Evolutionary conservation across 768 basidiomycete species (phyloP), one percentile per base, ranked within the genome.

Genomic region (Podaxis mareebaensis): DNA sequence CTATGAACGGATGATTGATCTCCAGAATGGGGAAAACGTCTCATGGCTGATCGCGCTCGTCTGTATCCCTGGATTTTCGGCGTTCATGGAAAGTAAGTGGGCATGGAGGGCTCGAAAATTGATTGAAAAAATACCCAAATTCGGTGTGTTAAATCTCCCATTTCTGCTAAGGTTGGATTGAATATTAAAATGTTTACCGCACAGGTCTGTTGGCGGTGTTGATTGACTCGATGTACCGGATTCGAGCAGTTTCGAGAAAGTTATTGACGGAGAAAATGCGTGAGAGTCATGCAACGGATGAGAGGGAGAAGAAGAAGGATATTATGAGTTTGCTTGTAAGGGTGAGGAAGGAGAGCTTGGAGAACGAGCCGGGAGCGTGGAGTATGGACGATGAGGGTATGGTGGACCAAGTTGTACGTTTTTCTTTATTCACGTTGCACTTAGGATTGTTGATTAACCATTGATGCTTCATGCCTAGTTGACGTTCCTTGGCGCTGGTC

Each of bases 291-390:
- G 63, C 78, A 11, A 51, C 67, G 10, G 61, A 71, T 8, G 82
- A 82, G 59, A 74, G 67, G 3, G 73, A 75, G 28, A 72, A 76
- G 10, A 83, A 84, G 67, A 74, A 76, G 56, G 83, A 85, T 72
- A 81, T 85, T 53, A 85, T 85, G 83, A 78, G 75, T 58, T 65
- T 84, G 17, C 73, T 85, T 0, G 78, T 84, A 7, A 75, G 78
- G 26, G 78, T 80, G 12, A 73, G 80, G 22, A 78, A 76, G 63
- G 75, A 74, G 8, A 78, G 77, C 30, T 56, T 73, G 28, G 74
- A 73, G 22, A 69, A 69, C 38, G 75, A 73, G 30, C 73, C 73
- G 15, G 66, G 63, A 13, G 76, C 67, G 40, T 82, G 81, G 65
- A 67, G 71, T 10, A 80, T 83, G 81, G 79, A 75, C 36, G 81